Evolutionary conservation across 2,329 filamentous ascomycete genomes (phyloP).

Genomic region (Diaporthe sp.): DNA sequence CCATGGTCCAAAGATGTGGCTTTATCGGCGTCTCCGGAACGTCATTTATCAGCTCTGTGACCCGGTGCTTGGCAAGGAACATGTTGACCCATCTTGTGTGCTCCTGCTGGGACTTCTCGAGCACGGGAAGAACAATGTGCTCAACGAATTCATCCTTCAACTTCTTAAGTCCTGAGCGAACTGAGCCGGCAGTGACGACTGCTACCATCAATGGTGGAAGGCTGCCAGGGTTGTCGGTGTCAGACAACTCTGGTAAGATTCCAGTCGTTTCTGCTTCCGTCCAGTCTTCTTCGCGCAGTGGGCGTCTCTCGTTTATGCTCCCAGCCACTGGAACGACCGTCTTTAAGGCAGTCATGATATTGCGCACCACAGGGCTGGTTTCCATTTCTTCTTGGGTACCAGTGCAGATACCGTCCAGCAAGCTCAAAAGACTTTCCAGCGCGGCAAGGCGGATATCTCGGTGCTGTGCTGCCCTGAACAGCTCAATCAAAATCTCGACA

Average conservation of each 20-base stretch:
- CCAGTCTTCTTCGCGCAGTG: slow-evolving; percentile 21
- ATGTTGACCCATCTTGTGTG: slow-evolving; percentile 28
- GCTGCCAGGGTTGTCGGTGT: background rate
- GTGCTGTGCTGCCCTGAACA: slow-evolving; percentile 33
- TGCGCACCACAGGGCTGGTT: background rate
- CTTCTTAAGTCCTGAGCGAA: slow-evolving; percentile 6
- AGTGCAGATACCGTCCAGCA: slow-evolving; percentile 18
- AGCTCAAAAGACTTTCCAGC: slow-evolving; percentile 31
- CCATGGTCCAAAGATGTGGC: background rate
- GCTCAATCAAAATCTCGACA: slow-evolving; percentile 26
- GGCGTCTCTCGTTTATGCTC: slow-evolving; percentile 35
- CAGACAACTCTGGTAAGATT: slow-evolving; percentile 7
- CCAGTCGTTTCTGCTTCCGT: slow-evolving; percentile 16
- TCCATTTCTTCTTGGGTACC: background rate
- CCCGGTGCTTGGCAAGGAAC: slow-evolving; percentile 27
- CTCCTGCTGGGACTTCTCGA: slow-evolving; percentile 24
- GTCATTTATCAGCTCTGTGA: background rate
- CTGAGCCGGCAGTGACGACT: background rate
- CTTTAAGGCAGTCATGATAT: slow-evolving; percentile 26
- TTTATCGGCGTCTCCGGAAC: slow-evolving; percentile 5
- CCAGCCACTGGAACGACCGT: slow-evolving; percentile 23
- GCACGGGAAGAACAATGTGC: slow-evolving; percentile 14
- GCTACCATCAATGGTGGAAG: slow-evolving; percentile 28
- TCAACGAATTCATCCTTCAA: slow-evolving; percentile 13
- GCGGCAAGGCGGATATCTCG: slow-evolving; percentile 31